phyloP scores from a whole-genome alignment of 2,329 filamentous ascomycete genomes.

The Penicillium sp. region DNA sequence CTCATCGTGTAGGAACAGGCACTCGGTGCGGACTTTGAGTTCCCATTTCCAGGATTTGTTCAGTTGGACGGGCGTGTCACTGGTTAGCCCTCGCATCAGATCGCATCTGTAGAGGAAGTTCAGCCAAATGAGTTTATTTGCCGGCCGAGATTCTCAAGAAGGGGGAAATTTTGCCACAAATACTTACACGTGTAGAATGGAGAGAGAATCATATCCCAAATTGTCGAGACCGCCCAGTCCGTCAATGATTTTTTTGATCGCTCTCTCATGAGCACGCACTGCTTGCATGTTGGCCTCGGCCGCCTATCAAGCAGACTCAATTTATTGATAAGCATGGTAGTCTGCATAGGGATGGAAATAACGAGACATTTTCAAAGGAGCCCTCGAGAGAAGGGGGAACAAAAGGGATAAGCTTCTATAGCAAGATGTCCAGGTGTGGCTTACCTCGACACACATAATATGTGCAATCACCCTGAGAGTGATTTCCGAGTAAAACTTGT shows the following conservation, averaged over 20 bases:
- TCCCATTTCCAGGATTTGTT: conserved; percentile 3
- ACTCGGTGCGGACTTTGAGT: conserved; percentile 11
- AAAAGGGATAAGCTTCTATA: too few relatives aligned
- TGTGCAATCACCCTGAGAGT: conserved; percentile 14
- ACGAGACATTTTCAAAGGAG: too few relatives aligned
- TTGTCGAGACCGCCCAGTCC: conserved; percentile 12
- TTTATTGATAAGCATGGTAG: not conserved
- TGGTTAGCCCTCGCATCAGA: not conserved
- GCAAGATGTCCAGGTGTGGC: not conserved
- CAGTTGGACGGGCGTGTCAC: not conserved
- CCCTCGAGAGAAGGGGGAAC: too few relatives aligned
- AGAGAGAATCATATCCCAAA: conserved; percentile 12
- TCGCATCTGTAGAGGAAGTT: not conserved
- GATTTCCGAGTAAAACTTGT: conserved; percentile 11
- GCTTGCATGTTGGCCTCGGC: conserved; percentile 14
- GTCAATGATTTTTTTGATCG: conserved; percentile 10
- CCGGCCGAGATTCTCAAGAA: too few relatives aligned
- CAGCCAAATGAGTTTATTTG: not conserved
- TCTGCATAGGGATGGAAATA: not conserved
- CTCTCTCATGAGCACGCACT: conserved; percentile 12
- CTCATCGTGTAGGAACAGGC: conserved; percentile 1
- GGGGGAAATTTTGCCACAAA: not conserved
- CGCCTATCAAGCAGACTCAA: conserved; percentile 1
- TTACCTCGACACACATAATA: conserved; percentile 14
- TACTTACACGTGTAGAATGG: conserved; percentile 16